Base-by-base conservation (phyloP, 176 grass and related monocot species). In the Carex myosuroides region DNA sequence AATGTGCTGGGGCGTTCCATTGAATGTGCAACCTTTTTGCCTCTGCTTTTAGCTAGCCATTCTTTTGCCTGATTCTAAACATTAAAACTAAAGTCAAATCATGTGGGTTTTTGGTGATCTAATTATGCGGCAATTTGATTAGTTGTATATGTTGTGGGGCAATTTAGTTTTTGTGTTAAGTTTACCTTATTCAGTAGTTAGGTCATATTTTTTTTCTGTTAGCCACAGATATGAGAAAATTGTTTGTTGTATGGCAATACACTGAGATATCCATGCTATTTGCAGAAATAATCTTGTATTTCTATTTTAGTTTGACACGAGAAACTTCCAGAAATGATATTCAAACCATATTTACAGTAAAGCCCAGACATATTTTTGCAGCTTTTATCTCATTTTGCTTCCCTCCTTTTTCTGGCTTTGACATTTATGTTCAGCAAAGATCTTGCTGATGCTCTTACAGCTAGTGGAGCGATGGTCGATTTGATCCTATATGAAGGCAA, bases 401-500 rank as follows among this genome's bases (percentile, higher is more conserved):
- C 13, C 64, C 6, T 55, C 53, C 41, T 67, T 82, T 67, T 41
- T 69, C 79, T 89, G 68, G 84, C 68, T 77, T 59, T 79, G 26
- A 65, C 58, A 17, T 3, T 52, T 88, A 81, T 84, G 67, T 89
- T 88, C 82, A 98, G 92, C 61, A 78, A 94, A 89, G 84, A 85
- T 64, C 93, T 98, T 16, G 52, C 79, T 61, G 86, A 94, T 76
- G 82, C 90, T 69, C 90, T 98, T 86, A 86, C 88, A 80, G 80
- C 81, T 79, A 64, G 75, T 86, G 92, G 91, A 73, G 89, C 84
- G 64, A 81, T 84, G 87, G 90, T 80, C 70, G 87, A 94, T 85
- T 20, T 94, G 22, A 89, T 94, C 48, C 66, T 93, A 6, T 98
- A 90, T 46, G 88, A 94, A 84, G 92, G 87, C 24, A 98, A 98